Evolutionary conservation across 2,329 filamentous ascomycete species (phyloP).

Genomic region (Didymella sp.): DNA sequence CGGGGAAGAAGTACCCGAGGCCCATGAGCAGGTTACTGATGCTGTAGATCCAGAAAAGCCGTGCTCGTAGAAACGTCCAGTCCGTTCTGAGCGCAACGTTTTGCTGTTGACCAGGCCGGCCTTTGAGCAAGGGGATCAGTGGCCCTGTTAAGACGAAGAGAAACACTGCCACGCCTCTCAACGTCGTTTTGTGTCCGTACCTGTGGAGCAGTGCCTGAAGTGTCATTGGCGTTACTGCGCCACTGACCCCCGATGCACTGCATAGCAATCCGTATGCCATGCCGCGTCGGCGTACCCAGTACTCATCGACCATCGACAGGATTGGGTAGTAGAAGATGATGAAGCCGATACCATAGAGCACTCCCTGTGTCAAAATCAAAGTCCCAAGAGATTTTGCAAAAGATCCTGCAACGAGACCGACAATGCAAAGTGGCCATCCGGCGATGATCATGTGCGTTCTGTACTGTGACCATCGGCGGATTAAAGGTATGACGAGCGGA

Average conservation of each 20-base stretch:
- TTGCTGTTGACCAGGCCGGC: conserved; percentile 44
- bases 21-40: conserved; percentile 47
- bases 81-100: conserved; percentile 35
- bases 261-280: conserved; percentile 58
- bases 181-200: conserved; percentile 51
- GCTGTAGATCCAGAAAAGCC: conserved; percentile 42
- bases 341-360: conserved; percentile 53
- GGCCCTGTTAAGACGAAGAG: conserved; percentile 39
- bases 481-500: conserved; percentile 47
- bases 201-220: conserved; percentile 47
- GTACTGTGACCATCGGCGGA: conserved; percentile 39
- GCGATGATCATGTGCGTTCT: conserved; percentile 39
- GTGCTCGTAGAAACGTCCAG: conserved; percentile 40
- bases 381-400: conserved; percentile 41
- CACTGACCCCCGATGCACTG: conserved; percentile 52
- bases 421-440: conserved; percentile 43
- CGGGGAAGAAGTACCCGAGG: conserved; percentile 51
- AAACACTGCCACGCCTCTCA: conserved; percentile 49
- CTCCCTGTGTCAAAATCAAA: conserved; percentile 47
- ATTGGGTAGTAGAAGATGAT: conserved; percentile 58
- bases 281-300: conserved; percentile 58
- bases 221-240: conserved; percentile 52
- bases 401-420: conserved; percentile 41
- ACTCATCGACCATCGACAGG: conserved; percentile 58
- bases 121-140: conserved; percentile 48